These are phyloP conservation scores for Paraconiothyrium sp. DNA, from an alignment of 2,329 filamentous ascomycete species.

Conservation along the genomic window DNA sequence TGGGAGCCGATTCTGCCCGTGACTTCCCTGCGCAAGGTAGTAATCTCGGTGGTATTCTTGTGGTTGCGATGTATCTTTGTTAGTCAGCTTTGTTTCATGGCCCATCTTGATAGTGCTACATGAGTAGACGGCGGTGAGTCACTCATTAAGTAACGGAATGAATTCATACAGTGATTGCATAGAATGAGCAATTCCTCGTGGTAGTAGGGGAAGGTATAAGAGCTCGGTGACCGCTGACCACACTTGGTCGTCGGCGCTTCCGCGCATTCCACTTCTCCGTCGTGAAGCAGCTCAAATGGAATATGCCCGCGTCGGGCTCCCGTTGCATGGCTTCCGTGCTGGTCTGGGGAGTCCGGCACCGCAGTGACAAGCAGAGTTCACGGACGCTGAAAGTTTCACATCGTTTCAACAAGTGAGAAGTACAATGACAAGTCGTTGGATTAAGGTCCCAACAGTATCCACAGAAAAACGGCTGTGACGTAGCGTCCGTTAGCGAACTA, in stretches of 20 bases:
- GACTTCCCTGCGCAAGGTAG: too few relatives aligned
- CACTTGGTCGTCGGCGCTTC: background rate
- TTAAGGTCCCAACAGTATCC: slow-evolving; percentile 7
- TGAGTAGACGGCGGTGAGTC: slow-evolving; percentile 5
- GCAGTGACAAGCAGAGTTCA: background rate
- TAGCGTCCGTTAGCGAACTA: background rate
- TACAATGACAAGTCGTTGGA: slow-evolving; percentile 5
- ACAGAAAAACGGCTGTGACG: slow-evolving; percentile 13
- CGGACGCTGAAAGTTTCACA: background rate
- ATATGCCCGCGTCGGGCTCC: background rate
- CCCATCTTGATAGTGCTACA: background rate
- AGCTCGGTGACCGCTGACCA: too few relatives aligned
- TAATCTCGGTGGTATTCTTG: background rate
- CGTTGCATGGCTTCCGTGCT: background rate
- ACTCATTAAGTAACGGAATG: background rate
- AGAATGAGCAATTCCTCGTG: background rate
- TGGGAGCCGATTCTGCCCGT: background rate
- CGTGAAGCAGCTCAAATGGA: background rate
- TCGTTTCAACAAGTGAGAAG: background rate
- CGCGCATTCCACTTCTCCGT: background rate
- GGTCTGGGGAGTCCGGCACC: background rate
- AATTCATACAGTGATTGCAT: background rate
- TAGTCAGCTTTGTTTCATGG: background rate
- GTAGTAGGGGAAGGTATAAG: too few relatives aligned
- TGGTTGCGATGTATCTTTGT: background rate